Percentiles rank a stretch among this genome's conserved stretches.
phyloP scores from a whole-genome alignment of 2,329 filamentous ascomycete genomes.

The Fusarium xyrophilum region DNA sequence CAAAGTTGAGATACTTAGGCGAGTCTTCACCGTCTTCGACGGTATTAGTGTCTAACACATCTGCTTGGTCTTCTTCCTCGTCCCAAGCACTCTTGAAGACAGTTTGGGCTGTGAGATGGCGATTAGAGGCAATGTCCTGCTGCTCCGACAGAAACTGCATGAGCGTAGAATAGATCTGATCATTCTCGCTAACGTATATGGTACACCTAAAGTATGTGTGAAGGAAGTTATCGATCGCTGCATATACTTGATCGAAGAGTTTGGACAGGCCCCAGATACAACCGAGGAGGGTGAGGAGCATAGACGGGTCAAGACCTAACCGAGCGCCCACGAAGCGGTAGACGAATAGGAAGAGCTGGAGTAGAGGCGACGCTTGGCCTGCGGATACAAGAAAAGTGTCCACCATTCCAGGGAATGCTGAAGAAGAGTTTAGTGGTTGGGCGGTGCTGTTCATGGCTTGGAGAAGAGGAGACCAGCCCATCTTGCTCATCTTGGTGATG shows the following conservation, averaged over 20 bases:
- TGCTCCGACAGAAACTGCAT: slow-evolving; percentile 65
- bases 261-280: slow-evolving; percentile 56
- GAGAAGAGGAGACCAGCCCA: slow-evolving; percentile 42
- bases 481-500: slow-evolving; percentile 40
- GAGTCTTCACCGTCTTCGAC: slow-evolving; percentile 50
- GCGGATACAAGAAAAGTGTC: slow-evolving; percentile 56
- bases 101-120: slow-evolving; percentile 63
- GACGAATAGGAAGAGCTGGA: slow-evolving; percentile 53
- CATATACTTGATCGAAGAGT: slow-evolving; percentile 46
- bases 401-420: slow-evolving; percentile 45
- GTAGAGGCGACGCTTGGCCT: slow-evolving; percentile 52
- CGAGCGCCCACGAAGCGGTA: slow-evolving; percentile 54
- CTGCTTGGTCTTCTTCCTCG: slow-evolving; percentile 56
- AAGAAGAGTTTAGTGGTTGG: slow-evolving; percentile 30
- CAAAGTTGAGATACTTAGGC: slow-evolving; percentile 62
- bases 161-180: slow-evolving; percentile 65
- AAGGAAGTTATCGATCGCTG: slow-evolving; percentile 47
- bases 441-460: slow-evolving; percentile 33
- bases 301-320: slow-evolving; percentile 58
- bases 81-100: slow-evolving; percentile 63
- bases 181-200: slow-evolving; percentile 61
- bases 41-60: slow-evolving; percentile 45
- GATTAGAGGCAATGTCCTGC: slow-evolving; percentile 58
- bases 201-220: slow-evolving; percentile 58
- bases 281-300: slow-evolving; percentile 54